Base-by-base conservation (phyloP, 257 asterid genomes). In the Nemophila menziesii region DNA sequence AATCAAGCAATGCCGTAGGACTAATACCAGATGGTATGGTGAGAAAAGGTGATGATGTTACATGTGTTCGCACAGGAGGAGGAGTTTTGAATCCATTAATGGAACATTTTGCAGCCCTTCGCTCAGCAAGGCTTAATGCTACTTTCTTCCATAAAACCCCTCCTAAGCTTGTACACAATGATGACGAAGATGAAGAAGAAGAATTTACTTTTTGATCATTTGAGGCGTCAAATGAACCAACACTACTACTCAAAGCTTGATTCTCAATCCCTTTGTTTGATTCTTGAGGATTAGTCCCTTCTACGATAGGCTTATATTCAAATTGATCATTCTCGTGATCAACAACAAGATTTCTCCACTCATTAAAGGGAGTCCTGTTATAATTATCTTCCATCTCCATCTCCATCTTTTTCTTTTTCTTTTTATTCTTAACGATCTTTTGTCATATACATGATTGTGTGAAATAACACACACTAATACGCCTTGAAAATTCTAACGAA, bases 1-100 rank as follows among this genome's bases (percentile, higher is more conserved):
- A 80, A 24, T 69, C 93, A 3, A 84, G 79, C 69, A 80, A 34
- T 0, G 69, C 78, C 0, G 95, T 71, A 4, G 95, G 92, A 57
- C 92, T 80, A 11, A 80, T 51, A 11, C 87, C 92, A 5, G 78
- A 56, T 5, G 95, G 75, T 5, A 84, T 60, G 1, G 86, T 80
- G 54, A 84, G 64, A 57, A 15, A 60, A 11, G 77, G 60, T 4
- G 77, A 54, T 19, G 26, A 12, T n/a, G n/a, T n/a, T n/a, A n/a
- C n/a, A n/a, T n/a, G n/a, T n/a, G n/a, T n/a, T n/a, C n/a, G n/a
- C 37, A 49, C 40, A 16, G 62, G 22, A 1, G 62, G 39, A 0
- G 56, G 44, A 0, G 38, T 52, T 36, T 26, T 59, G 3, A 75
- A 47, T 23, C 54, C 90, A 47, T 69, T 55, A 49, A 83, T 79